Base-by-base conservation (phyloP, 495 filamentous ascomycete species). In the Hyaloscypha finlandica region DNA sequence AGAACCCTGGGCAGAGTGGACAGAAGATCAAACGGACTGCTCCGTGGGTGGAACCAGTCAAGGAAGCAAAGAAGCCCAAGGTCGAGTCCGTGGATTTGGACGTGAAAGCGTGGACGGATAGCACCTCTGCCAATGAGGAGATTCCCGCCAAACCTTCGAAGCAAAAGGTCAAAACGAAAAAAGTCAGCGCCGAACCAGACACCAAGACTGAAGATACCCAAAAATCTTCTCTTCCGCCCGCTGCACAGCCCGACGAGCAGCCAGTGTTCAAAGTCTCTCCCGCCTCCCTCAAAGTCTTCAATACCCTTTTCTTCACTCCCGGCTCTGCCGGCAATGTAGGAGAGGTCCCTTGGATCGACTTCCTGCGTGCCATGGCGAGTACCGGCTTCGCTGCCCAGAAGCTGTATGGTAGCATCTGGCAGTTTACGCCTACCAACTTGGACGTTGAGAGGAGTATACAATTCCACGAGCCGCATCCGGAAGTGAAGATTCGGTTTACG, bases 351-450 rank as follows among this genome's bases (percentile, higher is more conserved):
- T 86, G 83, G 83, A 71, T 48, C 45, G 83, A 85, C 64, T 83
- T 86, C 64, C 68, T 87, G 37, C 75, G 80, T 59, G 83, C 84
- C 0, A 81, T 87, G 81, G 54, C 55, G 2, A 74, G 75, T 2
- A 77, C 75, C 0, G 83, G 83, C 12, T 83, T 86, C 56, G 25
- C 62, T 1, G 70, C 76, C 0, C 63, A 81, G 74, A 85, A 86
- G 67, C 76, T 86, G 1, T 81, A 85, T 63, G 84, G 84, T 2
- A 81, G 77, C 6, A 78, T 81, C 6, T 86, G 84, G 84, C 77
- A 82, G 29, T 85, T 86, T 65, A 66, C 51, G 19, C 51, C 51
- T 14, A 54, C 51, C 8, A 74, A 53, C 8, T 65, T 76, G 14
- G 78, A 83, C 64, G 74, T 77, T 8, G 25, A 54, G 62, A 62